Percentiles rank a stretch among this genome's conserved stretches.
phyloP scores from a whole-genome alignment of 148 eudicot genomes.

The Dianthus caryophyllus region DNA sequence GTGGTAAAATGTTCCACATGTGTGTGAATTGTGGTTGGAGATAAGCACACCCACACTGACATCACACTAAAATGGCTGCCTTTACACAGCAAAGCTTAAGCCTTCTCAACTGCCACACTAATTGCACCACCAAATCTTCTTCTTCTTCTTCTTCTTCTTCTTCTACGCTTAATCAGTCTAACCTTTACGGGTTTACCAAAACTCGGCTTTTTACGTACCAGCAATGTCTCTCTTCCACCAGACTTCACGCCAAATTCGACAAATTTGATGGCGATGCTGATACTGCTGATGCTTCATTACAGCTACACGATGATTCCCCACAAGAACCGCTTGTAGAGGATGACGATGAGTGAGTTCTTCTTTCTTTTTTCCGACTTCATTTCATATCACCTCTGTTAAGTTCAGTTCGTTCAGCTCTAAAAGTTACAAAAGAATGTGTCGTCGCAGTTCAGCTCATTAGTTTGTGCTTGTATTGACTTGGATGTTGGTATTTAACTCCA shows the following conservation, averaged over 20 bases:
- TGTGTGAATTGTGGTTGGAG: too few species aligned
- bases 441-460: neutral
- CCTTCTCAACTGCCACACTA: constrained; percentile 22
- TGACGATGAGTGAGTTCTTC: constrained; percentile 58
- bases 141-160: constrained; percentile 25
- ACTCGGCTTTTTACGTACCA: constrained; percentile 31
- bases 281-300: constrained; percentile 16
- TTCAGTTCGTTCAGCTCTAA: too few species aligned
- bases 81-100: constrained; percentile 30
- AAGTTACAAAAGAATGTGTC: too few species aligned
- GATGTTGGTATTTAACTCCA: neutral
- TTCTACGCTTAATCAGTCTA: constrained; percentile 23
- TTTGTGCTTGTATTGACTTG: neutral
- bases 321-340: constrained; percentile 48
- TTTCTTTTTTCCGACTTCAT: neutral
- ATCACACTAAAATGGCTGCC: constrained; percentile 36
- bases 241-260: constrained; percentile 66
- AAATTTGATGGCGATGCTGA: constrained; percentile 50
- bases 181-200: constrained; percentile 27
- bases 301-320: constrained; percentile 19
- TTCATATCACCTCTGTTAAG: too few species aligned
- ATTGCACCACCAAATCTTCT: neutral
- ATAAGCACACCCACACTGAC: neutral
- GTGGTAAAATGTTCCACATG: too few species aligned
- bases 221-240: constrained; percentile 25